Percentiles rank a stretch among this genome's conserved stretches.
Conservation (phyloP, 805 yeast species). For the Gaillardinia entomophila region DNA sequence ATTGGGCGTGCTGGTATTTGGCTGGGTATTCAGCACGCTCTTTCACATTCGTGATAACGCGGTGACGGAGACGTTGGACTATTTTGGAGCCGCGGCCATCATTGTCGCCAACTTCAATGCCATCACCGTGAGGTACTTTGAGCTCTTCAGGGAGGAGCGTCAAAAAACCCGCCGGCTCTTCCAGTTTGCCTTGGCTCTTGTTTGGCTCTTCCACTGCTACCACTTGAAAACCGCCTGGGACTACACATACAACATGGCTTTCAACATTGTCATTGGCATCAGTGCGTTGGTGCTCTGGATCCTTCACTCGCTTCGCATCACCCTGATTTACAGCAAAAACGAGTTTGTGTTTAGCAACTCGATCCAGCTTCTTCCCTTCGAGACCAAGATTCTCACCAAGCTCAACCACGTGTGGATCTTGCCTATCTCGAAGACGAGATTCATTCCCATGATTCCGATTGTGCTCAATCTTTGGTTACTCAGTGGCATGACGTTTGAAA, state of each 20-base stretch:
- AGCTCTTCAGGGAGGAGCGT: slow-evolving; percentile 12
- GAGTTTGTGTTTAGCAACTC: slow-evolving; percentile 26
- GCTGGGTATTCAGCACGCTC: slow-evolving; percentile 33
- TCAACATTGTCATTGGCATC: slow-evolving; percentile 28
- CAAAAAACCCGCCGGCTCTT: slow-evolving; percentile 7
- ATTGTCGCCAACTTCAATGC: slow-evolving; percentile 31
- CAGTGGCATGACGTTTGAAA: slow-evolving; percentile 26
- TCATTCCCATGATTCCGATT: slow-evolving; percentile 31
- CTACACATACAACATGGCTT: slow-evolving; percentile 29
- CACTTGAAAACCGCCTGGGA: slow-evolving; percentile 30
- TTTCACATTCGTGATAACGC: slow-evolving; percentile 35
- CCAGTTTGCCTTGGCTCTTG: slow-evolving; percentile 11
- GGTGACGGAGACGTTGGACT: slow-evolving; percentile 35
- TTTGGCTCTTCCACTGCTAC: slow-evolving; percentile 21
- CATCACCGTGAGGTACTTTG: slow-evolving; percentile 24
- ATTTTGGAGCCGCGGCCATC: slow-evolving; percentile 36
- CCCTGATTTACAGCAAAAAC: slow-evolving; percentile 8
- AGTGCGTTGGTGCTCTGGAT: slow-evolving; percentile 27
- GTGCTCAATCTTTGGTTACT: slow-evolving; percentile 27
- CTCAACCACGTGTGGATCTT: slow-evolving; percentile 20
- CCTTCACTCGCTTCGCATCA: slow-evolving; percentile 20
- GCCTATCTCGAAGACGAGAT: slow-evolving; percentile 16
- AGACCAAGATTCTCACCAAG: slow-evolving; percentile 27
- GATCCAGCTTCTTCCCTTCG: slow-evolving; percentile 33
- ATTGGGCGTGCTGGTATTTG: slow-evolving; percentile 21